Evolutionary conservation across 306 rosid genomes (phyloP).

Genomic region (Abrus pulchellus): DNA sequence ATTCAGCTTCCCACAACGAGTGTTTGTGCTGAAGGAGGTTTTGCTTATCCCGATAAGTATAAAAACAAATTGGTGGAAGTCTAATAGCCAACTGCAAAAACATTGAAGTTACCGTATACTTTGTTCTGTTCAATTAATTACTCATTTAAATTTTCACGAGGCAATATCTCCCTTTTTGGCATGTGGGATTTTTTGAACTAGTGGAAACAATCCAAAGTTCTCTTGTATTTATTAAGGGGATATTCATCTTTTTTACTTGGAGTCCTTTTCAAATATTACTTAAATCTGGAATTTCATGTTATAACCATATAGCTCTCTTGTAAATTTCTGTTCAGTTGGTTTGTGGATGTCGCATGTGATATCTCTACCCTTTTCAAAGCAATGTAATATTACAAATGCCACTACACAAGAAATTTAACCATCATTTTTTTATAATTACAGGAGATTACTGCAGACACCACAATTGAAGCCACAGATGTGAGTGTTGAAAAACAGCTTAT

Average conservation of each 20-base stretch:
- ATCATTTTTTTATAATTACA: constrained; percentile 49
- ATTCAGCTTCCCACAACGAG: not conserved
- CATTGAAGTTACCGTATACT: constrained; percentile 3
- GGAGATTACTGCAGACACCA: constrained; percentile 85
- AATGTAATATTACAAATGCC: not conserved
- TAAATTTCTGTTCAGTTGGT: not conserved
- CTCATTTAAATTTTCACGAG: not conserved
- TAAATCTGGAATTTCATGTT: not conserved
- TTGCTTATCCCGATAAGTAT: constrained; percentile 22
- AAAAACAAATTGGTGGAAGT: not conserved
- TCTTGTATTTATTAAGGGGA: no score
- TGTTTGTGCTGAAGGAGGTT: constrained; percentile 22
- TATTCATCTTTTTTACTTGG: no score
- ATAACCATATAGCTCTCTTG: not conserved
- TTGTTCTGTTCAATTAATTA: constrained; percentile 13
- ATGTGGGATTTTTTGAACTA: not conserved
- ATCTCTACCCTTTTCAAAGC: not conserved
- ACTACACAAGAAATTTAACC: not conserved
- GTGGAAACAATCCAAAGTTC: not conserved
- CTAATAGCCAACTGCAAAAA: constrained; percentile 16
- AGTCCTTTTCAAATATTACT: no score
- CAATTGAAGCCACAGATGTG: constrained; percentile 68
- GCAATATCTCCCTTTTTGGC: not conserved
- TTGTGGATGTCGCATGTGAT: not conserved
- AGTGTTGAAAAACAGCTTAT: constrained; percentile 75